Percentiles rank a stretch among this genome's conserved stretches.
phyloP scores from a whole-genome alignment of 345 rosid species.

The Aethionema arabicum region DNA sequence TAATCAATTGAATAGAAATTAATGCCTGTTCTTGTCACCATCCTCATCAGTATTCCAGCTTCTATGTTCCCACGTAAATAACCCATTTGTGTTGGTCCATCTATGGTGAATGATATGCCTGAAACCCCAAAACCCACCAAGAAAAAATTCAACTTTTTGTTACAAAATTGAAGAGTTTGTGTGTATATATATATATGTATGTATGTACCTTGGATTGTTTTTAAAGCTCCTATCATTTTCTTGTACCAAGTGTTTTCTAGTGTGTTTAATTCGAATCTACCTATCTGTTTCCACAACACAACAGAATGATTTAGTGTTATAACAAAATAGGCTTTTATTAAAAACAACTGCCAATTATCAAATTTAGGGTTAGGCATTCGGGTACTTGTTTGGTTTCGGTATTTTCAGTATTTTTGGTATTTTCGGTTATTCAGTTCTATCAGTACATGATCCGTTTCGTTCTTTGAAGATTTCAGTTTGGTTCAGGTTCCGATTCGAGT shows the following conservation, averaged over 20 bases:
- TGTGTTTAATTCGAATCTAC: constrained; percentile 10
- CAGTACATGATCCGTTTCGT: no score
- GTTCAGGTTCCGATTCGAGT: no score
- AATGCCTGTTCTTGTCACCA: constrained; percentile 15
- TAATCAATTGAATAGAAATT: not conserved
- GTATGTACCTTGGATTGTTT: constrained; percentile 28
- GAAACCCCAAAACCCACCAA: constrained; percentile 10
- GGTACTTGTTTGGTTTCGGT: no score
- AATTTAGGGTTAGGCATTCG: no score
- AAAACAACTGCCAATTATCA: no score
- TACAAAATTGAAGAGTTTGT: not conserved
- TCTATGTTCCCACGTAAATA: constrained; percentile 32
- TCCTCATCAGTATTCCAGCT: constrained; percentile 29
- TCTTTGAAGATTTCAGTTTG: no score
- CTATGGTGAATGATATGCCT: constrained; percentile 33
- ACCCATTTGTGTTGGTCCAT: constrained; percentile 14
- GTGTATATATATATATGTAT: not conserved
- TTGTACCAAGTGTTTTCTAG: constrained; percentile 23
- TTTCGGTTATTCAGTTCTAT: no score
- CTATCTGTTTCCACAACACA: constrained; percentile 10
- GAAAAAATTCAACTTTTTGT: not conserved
- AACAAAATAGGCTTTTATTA: no score
- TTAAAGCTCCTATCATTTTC: constrained; percentile 25
- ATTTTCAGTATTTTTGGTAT: no score
- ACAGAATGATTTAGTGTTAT: not conserved